Conservation (phyloP, 441 rosid species). For the Aquilaria agallochum region DNA sequence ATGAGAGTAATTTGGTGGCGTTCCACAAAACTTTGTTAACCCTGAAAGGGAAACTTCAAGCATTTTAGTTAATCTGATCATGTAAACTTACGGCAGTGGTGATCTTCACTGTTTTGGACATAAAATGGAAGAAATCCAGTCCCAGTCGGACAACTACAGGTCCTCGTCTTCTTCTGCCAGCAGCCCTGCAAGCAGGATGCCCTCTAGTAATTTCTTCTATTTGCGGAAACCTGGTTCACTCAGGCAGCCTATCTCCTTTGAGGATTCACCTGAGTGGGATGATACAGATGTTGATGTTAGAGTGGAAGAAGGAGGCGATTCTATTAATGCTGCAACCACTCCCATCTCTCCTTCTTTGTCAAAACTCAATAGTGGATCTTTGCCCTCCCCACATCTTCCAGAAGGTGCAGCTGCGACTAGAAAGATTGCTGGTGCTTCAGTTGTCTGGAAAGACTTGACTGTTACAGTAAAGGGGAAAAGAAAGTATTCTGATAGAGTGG, state of each 20-base stretch:
- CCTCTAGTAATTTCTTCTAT: conserved; percentile 96
- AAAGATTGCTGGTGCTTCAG: conserved; percentile 82
- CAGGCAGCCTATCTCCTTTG: conserved; percentile 92
- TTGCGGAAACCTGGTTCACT: conserved; percentile 88
- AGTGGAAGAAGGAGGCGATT: conserved; percentile 78
- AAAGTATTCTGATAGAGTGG: conserved; percentile 85
- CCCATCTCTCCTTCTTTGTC: conserved; percentile 85
- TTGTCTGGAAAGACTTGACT: conserved; percentile 96
- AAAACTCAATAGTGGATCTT: conserved; percentile 77
- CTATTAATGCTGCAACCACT: conserved; percentile 67
- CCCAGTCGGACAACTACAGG: conserved; percentile 91
- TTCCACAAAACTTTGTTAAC: conserved; percentile 8
- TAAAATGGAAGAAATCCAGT: conserved; percentile 95
- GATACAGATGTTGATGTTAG: conserved; percentile 80
- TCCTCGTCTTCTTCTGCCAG: conserved; percentile 98
- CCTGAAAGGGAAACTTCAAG: background rate
- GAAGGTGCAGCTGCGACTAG: conserved; percentile 60
- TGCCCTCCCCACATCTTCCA: conserved; percentile 77
- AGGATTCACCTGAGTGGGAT: conserved; percentile 99
- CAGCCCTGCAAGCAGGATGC: conserved; percentile 96
- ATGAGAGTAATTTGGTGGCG: conserved; percentile 4
- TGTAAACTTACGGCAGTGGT: conserved; percentile 15
- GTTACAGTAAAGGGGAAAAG: conserved; percentile 88
- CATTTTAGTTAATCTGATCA: conserved; percentile 16
- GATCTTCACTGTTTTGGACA: no score